Percentiles rank a stretch among this genome's conserved stretches.
Evolutionary conservation across 331 rosid species (phyloP).

Genomic region (Rhamnella rubrinervis): DNA sequence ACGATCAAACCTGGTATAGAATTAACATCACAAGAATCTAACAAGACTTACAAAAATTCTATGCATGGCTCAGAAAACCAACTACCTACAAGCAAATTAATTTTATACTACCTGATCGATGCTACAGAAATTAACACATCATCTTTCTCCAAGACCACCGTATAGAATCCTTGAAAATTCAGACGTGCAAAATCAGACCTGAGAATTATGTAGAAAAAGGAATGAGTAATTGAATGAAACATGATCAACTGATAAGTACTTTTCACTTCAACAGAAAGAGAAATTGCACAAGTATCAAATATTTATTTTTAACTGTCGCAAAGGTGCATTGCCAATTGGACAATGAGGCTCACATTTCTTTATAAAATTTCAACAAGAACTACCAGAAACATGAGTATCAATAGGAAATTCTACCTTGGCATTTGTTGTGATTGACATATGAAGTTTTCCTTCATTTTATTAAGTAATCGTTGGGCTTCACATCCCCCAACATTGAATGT

Average conservation of each 20-base stretch:
- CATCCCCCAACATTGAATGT: background rate
- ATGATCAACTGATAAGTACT: background rate
- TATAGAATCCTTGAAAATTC: conserved; percentile 89
- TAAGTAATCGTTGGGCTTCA: background rate
- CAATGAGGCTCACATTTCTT: background rate
- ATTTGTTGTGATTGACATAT: background rate
- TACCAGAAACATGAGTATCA: background rate
- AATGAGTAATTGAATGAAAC: conserved; percentile 19
- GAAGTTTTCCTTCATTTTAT: background rate
- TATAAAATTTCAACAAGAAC: background rate
- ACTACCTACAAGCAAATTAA: conserved; percentile 2
- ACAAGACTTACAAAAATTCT: no score
- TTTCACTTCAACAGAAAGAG: background rate
- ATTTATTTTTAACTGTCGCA: background rate
- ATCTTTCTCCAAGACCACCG: conserved; percentile 82
- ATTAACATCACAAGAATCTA: background rate
- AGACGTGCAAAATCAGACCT: conserved; percentile 96
- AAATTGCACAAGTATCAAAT: conserved; percentile 4
- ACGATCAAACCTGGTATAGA: background rate
- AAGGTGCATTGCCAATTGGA: background rate
- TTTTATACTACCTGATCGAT: conserved; percentile 70
- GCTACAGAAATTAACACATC: conserved; percentile 88
- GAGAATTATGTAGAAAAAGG: conserved; percentile 28
- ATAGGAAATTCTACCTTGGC: background rate
- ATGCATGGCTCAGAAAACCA: background rate